A percentile compares a stretch with the other conserved stretches of the same genome.
Evolutionary conservation across 2,329 filamentous ascomycete genomes (phyloP).

Genomic region (Coniella vitis): DNA sequence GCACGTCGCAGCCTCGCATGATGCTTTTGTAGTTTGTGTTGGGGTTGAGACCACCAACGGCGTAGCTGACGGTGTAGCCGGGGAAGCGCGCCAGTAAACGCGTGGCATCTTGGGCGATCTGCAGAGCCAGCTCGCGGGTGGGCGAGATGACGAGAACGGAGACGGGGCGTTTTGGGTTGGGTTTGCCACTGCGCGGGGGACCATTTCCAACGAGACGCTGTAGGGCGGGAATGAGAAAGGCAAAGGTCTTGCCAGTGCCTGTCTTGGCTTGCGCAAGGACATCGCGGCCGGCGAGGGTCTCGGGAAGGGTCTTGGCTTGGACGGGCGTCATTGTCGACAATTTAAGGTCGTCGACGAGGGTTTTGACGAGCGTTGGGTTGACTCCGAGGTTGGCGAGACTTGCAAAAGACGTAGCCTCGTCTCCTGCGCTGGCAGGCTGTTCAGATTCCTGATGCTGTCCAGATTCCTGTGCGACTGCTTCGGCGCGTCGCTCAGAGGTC

Average conservation of each 20-base stretch:
- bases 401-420: slow-evolving; percentile 31
- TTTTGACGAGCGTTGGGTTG: slow-evolving; percentile 39
- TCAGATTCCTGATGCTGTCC: too few species aligned
- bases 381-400: slow-evolving; percentile 37
- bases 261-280: slow-evolving; percentile 78
- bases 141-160: slow-evolving; percentile 62
- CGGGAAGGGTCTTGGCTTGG: slow-evolving; percentile 43
- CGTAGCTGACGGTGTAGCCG: slow-evolving; percentile 66
- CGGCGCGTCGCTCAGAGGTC: not conserved
- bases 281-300: slow-evolving; percentile 41
- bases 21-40: slow-evolving; percentile 65
- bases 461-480: not conserved
- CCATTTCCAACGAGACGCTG: slow-evolving; percentile 59
- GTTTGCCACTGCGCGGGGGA: slow-evolving; percentile 19
- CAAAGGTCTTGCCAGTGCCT: slow-evolving; percentile 80
- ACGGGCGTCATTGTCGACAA: slow-evolving; percentile 50
- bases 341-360: slow-evolving; percentile 41
- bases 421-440: too few species aligned
- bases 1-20: slow-evolving; percentile 65
- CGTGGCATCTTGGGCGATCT: slow-evolving; percentile 64
- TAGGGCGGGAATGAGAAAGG: slow-evolving; percentile 76
- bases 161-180: slow-evolving; percentile 30
- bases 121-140: slow-evolving; percentile 63
- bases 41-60: slow-evolving; percentile 76
- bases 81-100: slow-evolving; percentile 66